Conservation (phyloP, 202 grass and related monocot genomes). For the Saccharum hybrid region DNA sequence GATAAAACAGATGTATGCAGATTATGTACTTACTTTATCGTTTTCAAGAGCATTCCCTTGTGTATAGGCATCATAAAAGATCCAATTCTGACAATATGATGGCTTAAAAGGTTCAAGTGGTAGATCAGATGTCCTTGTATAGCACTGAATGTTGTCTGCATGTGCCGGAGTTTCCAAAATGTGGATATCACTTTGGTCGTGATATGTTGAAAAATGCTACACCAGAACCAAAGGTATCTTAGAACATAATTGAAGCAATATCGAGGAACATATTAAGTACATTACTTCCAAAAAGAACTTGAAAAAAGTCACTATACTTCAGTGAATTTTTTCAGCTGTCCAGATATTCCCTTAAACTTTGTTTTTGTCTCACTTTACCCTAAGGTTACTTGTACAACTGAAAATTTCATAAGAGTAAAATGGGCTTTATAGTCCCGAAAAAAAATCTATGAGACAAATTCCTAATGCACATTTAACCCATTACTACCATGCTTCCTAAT, state of each 20-base stretch:
- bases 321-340: conserved; percentile 2
- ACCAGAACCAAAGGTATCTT: background rate
- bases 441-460: conserved; percentile 1
- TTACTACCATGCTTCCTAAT: background rate
- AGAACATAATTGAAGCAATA: background rate
- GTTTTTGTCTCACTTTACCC: background rate
- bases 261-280: conserved; percentile 4
- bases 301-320: background rate
- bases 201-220: conserved; percentile 42
- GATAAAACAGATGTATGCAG: conserved; percentile 22
- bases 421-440: background rate
- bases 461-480: conserved; percentile 1
- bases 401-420: background rate
- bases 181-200: conserved; percentile 16
- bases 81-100: conserved; percentile 58
- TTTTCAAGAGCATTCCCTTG: conserved; percentile 32
- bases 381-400: background rate
- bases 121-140: conserved; percentile 16
- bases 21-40: conserved; percentile 37
- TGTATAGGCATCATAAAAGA: conserved; percentile 36
- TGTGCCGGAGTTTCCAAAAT: conserved; percentile 32
- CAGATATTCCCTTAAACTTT: background rate
- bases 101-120: conserved; percentile 59
- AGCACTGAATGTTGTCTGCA: conserved; percentile 31
- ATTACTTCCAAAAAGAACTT: conserved; percentile 18